A percentile compares a stretch with the other conserved stretches of the same genome.
phyloP scores from a whole-genome alignment of 163 green algal species.

The Prototheca cutis region DNA sequence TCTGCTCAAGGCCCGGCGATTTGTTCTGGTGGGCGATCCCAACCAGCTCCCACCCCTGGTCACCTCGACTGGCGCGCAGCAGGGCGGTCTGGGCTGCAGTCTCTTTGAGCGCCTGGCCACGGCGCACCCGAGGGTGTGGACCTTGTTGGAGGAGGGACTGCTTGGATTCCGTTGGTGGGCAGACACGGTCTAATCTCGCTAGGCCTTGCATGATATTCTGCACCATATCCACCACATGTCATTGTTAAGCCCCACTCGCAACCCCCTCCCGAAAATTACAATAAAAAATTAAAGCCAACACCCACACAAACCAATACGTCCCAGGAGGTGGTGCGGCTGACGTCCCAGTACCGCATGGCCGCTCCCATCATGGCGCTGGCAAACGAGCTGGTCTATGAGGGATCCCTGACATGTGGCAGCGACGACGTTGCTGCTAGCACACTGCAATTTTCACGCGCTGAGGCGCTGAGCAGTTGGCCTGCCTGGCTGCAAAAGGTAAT shows the following conservation, averaged over 20 bases:
- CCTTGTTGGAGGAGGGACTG: no score
- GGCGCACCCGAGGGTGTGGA: constrained; percentile 71
- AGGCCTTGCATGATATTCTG: no score
- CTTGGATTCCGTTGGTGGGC: no score
- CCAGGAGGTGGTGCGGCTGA: constrained; percentile 59
- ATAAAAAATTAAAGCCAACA: no score
- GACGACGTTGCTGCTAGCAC: constrained; percentile 2
- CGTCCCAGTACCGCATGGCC: constrained; percentile 88
- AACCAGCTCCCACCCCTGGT: constrained; percentile 89
- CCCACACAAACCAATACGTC: no score
- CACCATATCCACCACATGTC: no score
- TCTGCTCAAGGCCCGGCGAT: constrained; percentile 45
- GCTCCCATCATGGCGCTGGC: constrained; percentile 69
- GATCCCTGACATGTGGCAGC: constrained; percentile 42
- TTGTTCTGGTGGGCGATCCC: constrained; percentile 84
- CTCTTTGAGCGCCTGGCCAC: constrained; percentile 77
- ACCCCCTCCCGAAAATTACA: no score
- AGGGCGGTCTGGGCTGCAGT: constrained; percentile 49
- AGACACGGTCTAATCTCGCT: no score
- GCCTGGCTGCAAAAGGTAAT: constrained; percentile 13
- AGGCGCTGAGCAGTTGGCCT: not conserved
- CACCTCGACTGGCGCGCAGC: constrained; percentile 32
- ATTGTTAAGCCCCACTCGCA: no score
- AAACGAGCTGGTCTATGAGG: constrained; percentile 80
- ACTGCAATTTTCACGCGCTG: not conserved